Base-by-base conservation (phyloP, 495 filamentous ascomycete genomes). In the Podospora sp. region DNA sequence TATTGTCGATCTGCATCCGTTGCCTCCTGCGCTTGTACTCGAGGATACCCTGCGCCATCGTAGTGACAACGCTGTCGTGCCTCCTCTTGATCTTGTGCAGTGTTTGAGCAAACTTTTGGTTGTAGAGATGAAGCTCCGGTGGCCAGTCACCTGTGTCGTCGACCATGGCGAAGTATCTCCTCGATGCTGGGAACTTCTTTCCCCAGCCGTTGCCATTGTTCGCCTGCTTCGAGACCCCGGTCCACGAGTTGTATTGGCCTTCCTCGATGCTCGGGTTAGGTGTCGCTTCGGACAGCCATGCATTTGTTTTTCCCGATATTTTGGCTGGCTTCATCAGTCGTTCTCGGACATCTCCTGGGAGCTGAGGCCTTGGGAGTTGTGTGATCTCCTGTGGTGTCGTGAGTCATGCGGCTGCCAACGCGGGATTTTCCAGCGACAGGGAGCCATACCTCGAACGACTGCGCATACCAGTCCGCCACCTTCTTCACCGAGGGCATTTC, bases 391-490 rank as follows among this genome's bases (percentile, higher is more conserved):
- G 72, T 66, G 65, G 26, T 50, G 33, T 14, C 60, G 66, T 72
- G 64, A 73, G 66, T 79, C 66, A 75, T 57, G 27, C 49, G 58
- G 65, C 26, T 14, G 59, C 36, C 40, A 7, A 46, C n/a, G 50
- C 7, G 50, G 58, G 24, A 51, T 56, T 49, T 62, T 57, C 16
- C 5, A 35, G 33, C 22, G 57, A 16, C 62, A 33, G 60, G 51
- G 58, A 73, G 9, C 62, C 82, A 69, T 86, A 98, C 94, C 88
- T 99, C 94, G 76, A 99, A 98, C 61, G 96, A 98, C 81, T 99
- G 96, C 67, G 95, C 96, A 80, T 99, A 99, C 95, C 95, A 99
- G 70, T 97, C 93, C 78, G 91, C 88, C 61, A 99, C 95, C 76
- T 89, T 93, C 77, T 90, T 89, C 63, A 99, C 97, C 18, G 94